Conservation (phyloP, 2,329 filamentous ascomycete genomes). For the Penicillium aurantiogriseum region DNA sequence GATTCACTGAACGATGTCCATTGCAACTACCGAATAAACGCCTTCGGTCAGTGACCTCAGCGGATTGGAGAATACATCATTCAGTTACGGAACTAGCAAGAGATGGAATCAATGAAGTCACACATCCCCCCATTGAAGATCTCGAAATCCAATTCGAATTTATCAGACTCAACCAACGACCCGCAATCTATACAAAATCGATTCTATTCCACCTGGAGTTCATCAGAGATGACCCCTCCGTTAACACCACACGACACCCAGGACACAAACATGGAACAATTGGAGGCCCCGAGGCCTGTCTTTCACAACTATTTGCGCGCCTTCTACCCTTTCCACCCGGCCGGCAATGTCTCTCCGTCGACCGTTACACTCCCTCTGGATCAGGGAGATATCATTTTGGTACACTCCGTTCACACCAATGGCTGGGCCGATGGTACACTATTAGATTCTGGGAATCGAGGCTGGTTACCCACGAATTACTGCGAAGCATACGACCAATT, state of each 20-base stretch:
- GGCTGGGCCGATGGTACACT: conserved; percentile 97
- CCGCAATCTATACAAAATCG: conserved; percentile 15
- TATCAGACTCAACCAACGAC: conserved; percentile 16
- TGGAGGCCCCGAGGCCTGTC: conserved; percentile 56
- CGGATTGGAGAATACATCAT: conserved; percentile 14
- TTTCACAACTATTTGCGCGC: conserved; percentile 95
- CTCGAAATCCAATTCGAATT: conserved; percentile 34
- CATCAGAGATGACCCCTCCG: conserved; percentile 70
- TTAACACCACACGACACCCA: conserved; percentile 65
- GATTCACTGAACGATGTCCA: conserved; percentile 28
- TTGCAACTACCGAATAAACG: conserved; percentile 30
- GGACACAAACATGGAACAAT: conserved; percentile 54
- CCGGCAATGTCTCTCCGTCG: conserved; percentile 71
- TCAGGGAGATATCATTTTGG: conserved; percentile 86
- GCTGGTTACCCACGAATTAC: conserved; percentile 97
- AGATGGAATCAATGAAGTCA: conserved; percentile 37
- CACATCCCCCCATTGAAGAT: conserved; percentile 42
- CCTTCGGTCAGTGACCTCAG: conserved; percentile 33
- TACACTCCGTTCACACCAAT: conserved; percentile 96
- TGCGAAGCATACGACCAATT: conserved; percentile 92
- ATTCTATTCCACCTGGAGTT: conserved; percentile 28
- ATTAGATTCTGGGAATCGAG: conserved; percentile 77
- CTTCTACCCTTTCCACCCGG: conserved; percentile 87
- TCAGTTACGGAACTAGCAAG: conserved; percentile 14
- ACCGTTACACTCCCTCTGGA: conserved; percentile 86